Percentiles rank a stretch among this genome's conserved stretches.
Conservation (phyloP, 345 rosid species). For the Camelina hispida region DNA sequence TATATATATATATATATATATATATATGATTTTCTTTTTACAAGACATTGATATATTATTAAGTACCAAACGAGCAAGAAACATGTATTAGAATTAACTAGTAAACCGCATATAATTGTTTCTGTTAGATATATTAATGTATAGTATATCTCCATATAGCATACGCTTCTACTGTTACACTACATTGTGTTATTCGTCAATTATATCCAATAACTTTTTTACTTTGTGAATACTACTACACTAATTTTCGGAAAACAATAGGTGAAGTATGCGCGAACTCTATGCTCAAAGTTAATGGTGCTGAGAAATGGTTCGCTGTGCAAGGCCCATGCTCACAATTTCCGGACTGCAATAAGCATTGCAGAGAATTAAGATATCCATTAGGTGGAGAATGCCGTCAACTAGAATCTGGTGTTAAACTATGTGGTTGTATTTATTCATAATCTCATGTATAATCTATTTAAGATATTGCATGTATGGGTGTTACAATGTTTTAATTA, state of each 20-base stretch:
- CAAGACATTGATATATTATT: too few relatives aligned
- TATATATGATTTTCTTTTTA: too few relatives aligned
- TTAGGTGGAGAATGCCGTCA: not conserved
- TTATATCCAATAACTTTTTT: not conserved
- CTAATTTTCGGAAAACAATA: not conserved
- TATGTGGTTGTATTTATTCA: not conserved
- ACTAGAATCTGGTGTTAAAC: not conserved
- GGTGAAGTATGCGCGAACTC: not conserved
- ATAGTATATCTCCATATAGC: not conserved
- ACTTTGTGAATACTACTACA: not conserved
- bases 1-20: too few relatives aligned
- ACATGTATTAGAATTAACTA: not conserved
- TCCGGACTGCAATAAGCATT: slow-evolving; percentile 18
- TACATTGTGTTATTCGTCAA: not conserved
- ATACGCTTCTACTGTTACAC: not conserved
- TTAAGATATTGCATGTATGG: not conserved
- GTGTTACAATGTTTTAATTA: not conserved
- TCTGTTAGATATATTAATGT: too few relatives aligned
- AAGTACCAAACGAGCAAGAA: not conserved
- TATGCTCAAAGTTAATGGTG: not conserved
- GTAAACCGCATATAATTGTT: too few relatives aligned
- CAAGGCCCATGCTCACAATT: not conserved
- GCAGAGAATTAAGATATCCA: not conserved
- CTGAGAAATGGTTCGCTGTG: not conserved
- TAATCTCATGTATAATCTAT: not conserved